Percentiles rank a stretch among this genome's conserved stretches.
phyloP scores from a whole-genome alignment of 129 eudicot species.

The Artemisia argyi region DNA sequence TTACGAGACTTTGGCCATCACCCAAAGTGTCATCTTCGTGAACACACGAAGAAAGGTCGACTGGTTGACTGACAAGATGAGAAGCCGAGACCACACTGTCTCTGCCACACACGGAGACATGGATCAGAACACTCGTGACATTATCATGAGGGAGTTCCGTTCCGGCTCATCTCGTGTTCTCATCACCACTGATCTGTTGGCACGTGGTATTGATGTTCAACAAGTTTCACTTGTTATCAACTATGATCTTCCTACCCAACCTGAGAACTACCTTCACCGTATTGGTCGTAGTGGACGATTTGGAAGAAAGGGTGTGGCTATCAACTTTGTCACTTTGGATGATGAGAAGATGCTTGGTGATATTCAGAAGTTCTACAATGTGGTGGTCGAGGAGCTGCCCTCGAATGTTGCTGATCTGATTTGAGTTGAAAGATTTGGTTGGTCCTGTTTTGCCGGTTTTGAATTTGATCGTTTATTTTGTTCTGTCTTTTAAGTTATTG shows the following conservation, averaged over 20 bases:
- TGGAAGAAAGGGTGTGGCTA: constrained; percentile 84
- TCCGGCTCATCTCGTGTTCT: constrained; percentile 84
- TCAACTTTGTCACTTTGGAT: constrained; percentile 58
- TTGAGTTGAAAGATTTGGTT: constrained; percentile 35
- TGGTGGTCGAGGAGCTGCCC: constrained; percentile 62
- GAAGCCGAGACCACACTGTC: constrained; percentile 77
- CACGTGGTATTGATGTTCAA: constrained; percentile 83
- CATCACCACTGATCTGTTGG: constrained; percentile 75
- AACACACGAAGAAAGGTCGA: constrained; percentile 80
- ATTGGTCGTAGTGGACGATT: constrained; percentile 77
- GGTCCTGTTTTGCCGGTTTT: constrained; percentile 11
- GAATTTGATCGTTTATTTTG: constrained; percentile 11
- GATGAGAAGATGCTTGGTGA: constrained; percentile 70
- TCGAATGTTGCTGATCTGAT: constrained; percentile 74
- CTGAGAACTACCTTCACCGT: constrained; percentile 74
- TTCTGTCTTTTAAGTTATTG: constrained; percentile 15
- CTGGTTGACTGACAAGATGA: constrained; percentile 82
- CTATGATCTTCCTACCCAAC: constrained; percentile 81
- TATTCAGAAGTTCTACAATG: constrained; percentile 78
- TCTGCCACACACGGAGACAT: constrained; percentile 82
- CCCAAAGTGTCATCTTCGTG: constrained; percentile 79
- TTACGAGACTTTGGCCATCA: constrained; percentile 72
- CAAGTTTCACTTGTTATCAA: constrained; percentile 83
- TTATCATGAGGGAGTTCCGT: constrained; percentile 76
- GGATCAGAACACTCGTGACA: constrained; percentile 82